phyloP scores from a whole-genome alignment of 2,329 filamentous ascomycete genomes.

The Thielaviopsis euricoi region DNA sequence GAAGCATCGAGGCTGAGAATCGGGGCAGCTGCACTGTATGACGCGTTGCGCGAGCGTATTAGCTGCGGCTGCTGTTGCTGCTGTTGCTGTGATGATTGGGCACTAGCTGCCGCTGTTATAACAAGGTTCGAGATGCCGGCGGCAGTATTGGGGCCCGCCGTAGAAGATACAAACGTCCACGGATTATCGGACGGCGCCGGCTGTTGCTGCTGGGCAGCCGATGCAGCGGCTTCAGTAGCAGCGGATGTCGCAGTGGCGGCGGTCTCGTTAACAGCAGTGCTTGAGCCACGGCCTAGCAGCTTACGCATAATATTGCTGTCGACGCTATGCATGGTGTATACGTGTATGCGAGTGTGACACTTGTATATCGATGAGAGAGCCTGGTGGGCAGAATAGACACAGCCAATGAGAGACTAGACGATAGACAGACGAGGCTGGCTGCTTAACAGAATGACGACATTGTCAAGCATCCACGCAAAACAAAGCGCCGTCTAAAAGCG shows the following conservation, averaged over 20 bases:
- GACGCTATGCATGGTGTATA: constrained; percentile 1
- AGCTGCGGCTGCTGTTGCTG: constrained; percentile 24
- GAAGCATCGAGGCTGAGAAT: constrained; percentile 42
- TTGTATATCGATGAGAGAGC: too few species aligned
- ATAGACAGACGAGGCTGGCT: neutral
- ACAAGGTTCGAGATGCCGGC: neutral
- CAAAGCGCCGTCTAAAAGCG: neutral
- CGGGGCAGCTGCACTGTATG: constrained; percentile 33
- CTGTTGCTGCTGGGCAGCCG: neutral
- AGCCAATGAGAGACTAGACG: too few species aligned
- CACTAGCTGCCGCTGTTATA: neutral
- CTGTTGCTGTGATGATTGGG: neutral
- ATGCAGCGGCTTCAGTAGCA: constrained; percentile 17
- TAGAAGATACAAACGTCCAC: neutral
- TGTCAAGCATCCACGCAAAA: neutral
- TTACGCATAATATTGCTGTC: constrained; percentile 42
- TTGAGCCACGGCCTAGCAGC: constrained; percentile 37
- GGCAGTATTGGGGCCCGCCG: neutral
- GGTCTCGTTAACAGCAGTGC: constrained; percentile 30
- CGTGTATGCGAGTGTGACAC: too few species aligned
- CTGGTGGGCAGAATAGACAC: too few species aligned
- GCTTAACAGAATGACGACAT: neutral
- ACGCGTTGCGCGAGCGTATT: constrained; percentile 36
- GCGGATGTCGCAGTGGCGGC: constrained; percentile 27
- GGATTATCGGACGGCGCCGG: neutral